These are phyloP conservation scores for Luffa aegyptiaca DNA, from an alignment of 306 rosid species.

Conservation along the genomic window DNA sequence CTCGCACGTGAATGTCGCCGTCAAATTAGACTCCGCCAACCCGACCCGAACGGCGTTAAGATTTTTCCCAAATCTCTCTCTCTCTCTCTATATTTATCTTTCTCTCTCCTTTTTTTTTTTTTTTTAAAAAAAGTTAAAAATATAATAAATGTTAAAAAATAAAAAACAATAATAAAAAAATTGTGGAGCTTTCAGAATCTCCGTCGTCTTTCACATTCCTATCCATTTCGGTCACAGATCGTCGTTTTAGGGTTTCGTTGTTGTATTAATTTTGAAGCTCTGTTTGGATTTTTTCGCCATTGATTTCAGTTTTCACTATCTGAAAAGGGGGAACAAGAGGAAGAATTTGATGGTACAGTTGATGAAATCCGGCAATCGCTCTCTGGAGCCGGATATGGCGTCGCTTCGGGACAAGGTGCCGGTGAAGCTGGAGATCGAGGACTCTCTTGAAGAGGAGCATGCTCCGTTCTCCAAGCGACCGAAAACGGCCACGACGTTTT, in stretches of 20 bases:
- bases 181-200: conserved; percentile 38
- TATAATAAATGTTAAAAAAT: background rate
- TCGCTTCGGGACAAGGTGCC: conserved; percentile 30
- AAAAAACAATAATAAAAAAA: background rate
- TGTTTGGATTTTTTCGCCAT: background rate
- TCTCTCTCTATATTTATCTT: background rate
- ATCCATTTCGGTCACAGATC: conserved; percentile 10
- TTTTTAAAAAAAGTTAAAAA: background rate
- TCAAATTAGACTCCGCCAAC: conserved; percentile 2
- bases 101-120: background rate
- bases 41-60: conserved; percentile 17
- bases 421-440: conserved; percentile 73
- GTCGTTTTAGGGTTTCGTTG: background rate
- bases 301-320: background rate
- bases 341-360: conserved; percentile 37
- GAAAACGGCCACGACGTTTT: conserved; percentile 29
- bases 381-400: conserved; percentile 30
- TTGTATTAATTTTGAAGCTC: background rate
- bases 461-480: conserved; percentile 53
- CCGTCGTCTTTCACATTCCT: conserved; percentile 7
- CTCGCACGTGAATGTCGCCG: conserved; percentile 27
- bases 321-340: background rate
- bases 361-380: conserved; percentile 44
- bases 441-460: conserved; percentile 47
- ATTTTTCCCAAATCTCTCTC: background rate